Evolutionary conservation across 805 yeast genomes (phyloP).

Genomic region (Yamadazyma ubonensis): DNA sequence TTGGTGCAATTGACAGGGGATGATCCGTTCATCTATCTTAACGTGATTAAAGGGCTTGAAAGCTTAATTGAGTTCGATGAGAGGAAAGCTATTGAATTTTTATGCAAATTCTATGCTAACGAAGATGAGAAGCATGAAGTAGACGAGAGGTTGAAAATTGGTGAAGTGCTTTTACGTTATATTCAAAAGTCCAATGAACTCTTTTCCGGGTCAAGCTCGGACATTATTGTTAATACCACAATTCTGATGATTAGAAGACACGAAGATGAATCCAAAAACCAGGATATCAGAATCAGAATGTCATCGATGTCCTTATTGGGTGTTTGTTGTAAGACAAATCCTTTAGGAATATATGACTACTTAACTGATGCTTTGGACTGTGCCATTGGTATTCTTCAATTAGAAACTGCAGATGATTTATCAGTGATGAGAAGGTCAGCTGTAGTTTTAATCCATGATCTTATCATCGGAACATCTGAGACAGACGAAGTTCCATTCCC

Average conservation of each 20-base stretch:
- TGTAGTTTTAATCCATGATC: conserved; percentile 62
- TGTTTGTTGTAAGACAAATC: conserved; percentile 56
- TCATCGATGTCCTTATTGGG: conserved; percentile 90
- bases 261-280: conserved; percentile 22
- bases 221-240: conserved; percentile 42
- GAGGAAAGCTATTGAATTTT: conserved; percentile 31
- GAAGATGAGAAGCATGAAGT: conserved; percentile 29
- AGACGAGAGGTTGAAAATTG: conserved; percentile 74
- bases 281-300: conserved; percentile 68
- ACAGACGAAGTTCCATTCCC: conserved; percentile 53
- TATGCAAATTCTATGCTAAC: conserved; percentile 39
- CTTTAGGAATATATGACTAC: conserved; percentile 48
- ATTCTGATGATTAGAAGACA: conserved; percentile 37
- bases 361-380: conserved; percentile 68
- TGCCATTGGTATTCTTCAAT: conserved; percentile 68
- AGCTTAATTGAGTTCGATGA: conserved; percentile 51
- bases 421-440: conserved; percentile 74
- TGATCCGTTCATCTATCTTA: conserved; percentile 86
- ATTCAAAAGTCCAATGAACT: conserved; percentile 50
- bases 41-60: conserved; percentile 76
- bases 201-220: conserved; percentile 46
- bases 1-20: conserved; percentile 64
- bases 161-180: conserved; percentile 72
- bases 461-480: conserved; percentile 47
- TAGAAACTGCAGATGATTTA: conserved; percentile 46